phyloP scores from a whole-genome alignment of 371 early-diverging fungal genomes.

The Fennellomyces sp. region DNA sequence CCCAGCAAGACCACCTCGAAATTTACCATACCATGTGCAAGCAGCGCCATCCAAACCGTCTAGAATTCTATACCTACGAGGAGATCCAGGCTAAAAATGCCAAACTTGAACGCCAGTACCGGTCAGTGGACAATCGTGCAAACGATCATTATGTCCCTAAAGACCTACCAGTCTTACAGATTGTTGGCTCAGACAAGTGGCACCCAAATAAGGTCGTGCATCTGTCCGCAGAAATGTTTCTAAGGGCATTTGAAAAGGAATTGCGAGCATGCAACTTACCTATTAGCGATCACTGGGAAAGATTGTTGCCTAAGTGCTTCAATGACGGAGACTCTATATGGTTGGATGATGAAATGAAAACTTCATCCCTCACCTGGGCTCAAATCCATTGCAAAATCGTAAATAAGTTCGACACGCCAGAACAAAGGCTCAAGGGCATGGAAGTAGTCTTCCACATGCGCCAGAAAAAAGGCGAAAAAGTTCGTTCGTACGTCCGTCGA shows the following conservation, averaged over 20 bases:
- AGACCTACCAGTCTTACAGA: neutral
- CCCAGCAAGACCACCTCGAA: neutral
- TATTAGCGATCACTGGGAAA: neutral
- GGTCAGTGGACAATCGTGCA: neutral
- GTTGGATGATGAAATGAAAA: neutral
- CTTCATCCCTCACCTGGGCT: no score
- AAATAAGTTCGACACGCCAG: neutral
- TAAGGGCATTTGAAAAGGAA: neutral
- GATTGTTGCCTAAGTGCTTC: neutral
- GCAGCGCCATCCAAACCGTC: neutral
- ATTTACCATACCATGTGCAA: neutral
- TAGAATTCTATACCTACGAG: neutral
- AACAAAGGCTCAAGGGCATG: neutral
- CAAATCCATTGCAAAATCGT: no score
- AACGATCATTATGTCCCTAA: constrained; percentile 7
- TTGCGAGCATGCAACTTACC: neutral
- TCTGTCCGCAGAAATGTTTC: neutral
- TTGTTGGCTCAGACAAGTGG: neutral
- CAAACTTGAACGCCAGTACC: neutral
- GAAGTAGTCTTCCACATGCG: constrained; percentile 5
- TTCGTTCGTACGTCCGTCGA: neutral
- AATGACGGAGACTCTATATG: neutral
- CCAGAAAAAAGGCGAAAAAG: neutral
- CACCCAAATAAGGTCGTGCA: neutral
- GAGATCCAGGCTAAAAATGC: neutral